Evolutionary conservation across 169 alveolate species (phyloP).

Genomic region (Plasmodium cynomolgi): DNA sequence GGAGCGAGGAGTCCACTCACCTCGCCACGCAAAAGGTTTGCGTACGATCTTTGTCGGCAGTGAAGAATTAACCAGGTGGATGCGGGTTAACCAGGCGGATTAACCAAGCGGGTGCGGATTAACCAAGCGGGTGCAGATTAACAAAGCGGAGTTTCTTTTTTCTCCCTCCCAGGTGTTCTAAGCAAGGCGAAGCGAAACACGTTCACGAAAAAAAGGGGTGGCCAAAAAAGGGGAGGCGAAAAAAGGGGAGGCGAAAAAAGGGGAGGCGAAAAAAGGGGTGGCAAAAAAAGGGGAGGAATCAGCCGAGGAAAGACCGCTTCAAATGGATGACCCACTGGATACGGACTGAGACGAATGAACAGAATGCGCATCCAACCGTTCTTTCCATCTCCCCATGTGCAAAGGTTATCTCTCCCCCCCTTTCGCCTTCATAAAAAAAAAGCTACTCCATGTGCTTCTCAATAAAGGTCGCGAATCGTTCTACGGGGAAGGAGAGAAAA

Average conservation of each 20-base stretch:
- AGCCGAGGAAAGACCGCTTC: background rate
- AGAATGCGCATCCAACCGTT: background rate
- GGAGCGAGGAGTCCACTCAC: background rate
- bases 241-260: background rate
- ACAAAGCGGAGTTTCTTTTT: background rate
- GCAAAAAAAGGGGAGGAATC: background rate
- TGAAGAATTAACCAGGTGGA: background rate
- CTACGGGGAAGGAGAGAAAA: background rate
- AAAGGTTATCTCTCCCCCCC: background rate
- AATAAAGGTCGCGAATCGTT: conserved; percentile 52
- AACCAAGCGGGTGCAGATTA: background rate
- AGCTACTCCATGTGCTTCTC: conserved; percentile 52
- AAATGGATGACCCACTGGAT: background rate
- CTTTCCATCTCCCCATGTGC: background rate
- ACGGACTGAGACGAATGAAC: background rate
- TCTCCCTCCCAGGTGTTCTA: background rate
- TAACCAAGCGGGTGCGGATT: background rate
- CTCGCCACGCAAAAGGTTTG: background rate
- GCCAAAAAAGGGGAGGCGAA: background rate
- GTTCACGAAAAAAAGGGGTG: background rate
- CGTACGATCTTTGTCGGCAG: background rate
- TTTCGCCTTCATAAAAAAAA: background rate
- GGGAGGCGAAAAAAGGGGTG: background rate
- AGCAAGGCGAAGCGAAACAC: background rate
- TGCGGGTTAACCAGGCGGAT: background rate